These are phyloP conservation scores for Ophiostoma piceae DNA, from an alignment of 2,329 filamentous ascomycete species.

Conservation along the genomic window DNA sequence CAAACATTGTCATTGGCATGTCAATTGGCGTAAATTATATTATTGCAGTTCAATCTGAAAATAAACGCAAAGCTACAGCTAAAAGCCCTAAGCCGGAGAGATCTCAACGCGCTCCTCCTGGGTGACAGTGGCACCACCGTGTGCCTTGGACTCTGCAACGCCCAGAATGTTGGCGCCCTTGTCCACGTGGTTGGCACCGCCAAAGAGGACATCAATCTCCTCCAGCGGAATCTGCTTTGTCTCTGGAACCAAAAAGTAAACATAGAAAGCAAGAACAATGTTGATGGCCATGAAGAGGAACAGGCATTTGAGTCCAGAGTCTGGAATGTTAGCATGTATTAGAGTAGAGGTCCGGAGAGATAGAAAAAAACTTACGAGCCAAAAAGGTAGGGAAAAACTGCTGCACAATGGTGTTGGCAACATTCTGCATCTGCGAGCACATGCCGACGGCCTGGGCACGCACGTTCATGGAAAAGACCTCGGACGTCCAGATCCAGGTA, in stretches of 20 bases:
- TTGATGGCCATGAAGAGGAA: constrained; percentile 43
- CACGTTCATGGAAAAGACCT: constrained; percentile 65
- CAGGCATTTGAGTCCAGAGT: constrained; percentile 38
- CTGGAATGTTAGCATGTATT: constrained; percentile 7
- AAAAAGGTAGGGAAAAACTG: constrained; percentile 65
- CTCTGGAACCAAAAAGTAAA: constrained; percentile 45
- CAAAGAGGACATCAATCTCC: constrained; percentile 53
- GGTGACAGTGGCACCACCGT: constrained; percentile 23
- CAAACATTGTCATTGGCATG: too few relatives aligned
- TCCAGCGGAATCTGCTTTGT: constrained; percentile 47
- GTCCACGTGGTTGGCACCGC: constrained; percentile 51
- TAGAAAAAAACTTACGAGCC: constrained; percentile 12
- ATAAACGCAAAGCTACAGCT: background rate
- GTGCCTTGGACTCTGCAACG: constrained; percentile 24
- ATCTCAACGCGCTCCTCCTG: constrained; percentile 21
- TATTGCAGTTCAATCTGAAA: background rate
- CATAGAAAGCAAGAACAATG: constrained; percentile 41
- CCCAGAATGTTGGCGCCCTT: constrained; percentile 47
- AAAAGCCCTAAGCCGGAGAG: background rate
- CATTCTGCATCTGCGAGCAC: constrained; percentile 53
- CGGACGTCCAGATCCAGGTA: constrained; percentile 63
- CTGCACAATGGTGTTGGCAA: constrained; percentile 60
- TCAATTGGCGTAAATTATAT: background rate
- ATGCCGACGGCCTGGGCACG: constrained; percentile 64
- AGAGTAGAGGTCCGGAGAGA: background rate